phyloP scores from a whole-genome alignment of 495 filamentous ascomycete species.

The Daldinia childiae region DNA sequence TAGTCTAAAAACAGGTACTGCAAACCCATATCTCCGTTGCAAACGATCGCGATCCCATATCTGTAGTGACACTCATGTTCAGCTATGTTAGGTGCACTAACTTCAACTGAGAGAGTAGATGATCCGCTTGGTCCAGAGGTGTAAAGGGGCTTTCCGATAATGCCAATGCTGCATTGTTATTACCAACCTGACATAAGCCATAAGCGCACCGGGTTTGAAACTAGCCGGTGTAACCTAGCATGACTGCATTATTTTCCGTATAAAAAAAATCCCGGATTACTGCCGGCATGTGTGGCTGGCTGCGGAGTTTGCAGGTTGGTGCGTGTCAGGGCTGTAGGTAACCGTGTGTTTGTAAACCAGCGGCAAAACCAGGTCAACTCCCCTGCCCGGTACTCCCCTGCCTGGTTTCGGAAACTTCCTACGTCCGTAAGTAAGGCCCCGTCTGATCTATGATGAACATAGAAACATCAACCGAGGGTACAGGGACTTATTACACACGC shows the following conservation, averaged over 20 bases:
- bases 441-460: slow-evolving; percentile 38
- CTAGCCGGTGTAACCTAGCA: slow-evolving; percentile 13
- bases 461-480: slow-evolving; percentile 40
- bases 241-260: slow-evolving; percentile 6
- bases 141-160: slow-evolving; percentile 3
- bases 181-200: neutral
- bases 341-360: slow-evolving; percentile 35
- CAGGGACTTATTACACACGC: slow-evolving; percentile 24
- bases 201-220: slow-evolving; percentile 3
- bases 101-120: neutral
- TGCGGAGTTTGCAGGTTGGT: slow-evolving; percentile 39
- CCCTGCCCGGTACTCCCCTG: slow-evolving; percentile 22
- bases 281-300: slow-evolving; percentile 34
- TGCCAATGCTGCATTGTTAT: neutral
- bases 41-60: slow-evolving; percentile 21
- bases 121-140: neutral
- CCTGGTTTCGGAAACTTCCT: slow-evolving; percentile 39
- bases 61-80: slow-evolving; percentile 22
- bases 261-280: slow-evolving; percentile 17
- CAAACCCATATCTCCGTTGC: slow-evolving; percentile 14
- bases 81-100: slow-evolving; percentile 1
- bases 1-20: slow-evolving; percentile 27
- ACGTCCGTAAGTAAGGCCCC: slow-evolving; percentile 37
- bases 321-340: slow-evolving; percentile 38
- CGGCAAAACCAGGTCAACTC: slow-evolving; percentile 15